A percentile compares a stretch with the other conserved stretches of the same genome.
Evolutionary conservation across 2,329 filamentous ascomycete species (phyloP).

Genomic region (Calycina herbarum): DNA sequence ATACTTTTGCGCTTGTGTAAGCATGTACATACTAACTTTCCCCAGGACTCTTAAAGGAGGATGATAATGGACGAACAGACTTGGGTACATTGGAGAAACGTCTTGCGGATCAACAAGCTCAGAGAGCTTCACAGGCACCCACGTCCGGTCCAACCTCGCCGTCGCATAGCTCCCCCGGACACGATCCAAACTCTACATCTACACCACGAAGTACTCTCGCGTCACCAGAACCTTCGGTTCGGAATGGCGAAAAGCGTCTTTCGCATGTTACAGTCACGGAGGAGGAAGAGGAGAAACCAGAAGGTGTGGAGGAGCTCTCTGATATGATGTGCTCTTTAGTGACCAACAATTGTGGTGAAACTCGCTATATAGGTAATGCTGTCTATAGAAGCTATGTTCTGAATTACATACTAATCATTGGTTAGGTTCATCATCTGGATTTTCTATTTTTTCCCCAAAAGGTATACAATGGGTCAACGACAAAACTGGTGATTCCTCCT

Average conservation of each 20-base stretch:
- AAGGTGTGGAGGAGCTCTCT: constrained; percentile 83
- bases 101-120: constrained; percentile 50
- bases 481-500: constrained; percentile 93
- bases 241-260: constrained; percentile 29
- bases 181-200: constrained; percentile 36
- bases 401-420: constrained; percentile 26
- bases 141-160: constrained; percentile 35
- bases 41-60: constrained; percentile 75
- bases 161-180: constrained; percentile 46
- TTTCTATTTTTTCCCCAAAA: constrained; percentile 98
- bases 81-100: constrained; percentile 84
- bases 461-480: constrained; percentile 98
- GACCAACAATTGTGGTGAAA: constrained; percentile 92
- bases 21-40: constrained; percentile 8
- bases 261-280: constrained; percentile 21
- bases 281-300: constrained; percentile 48
- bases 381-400: constrained; percentile 28
- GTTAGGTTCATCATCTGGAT: constrained; percentile 88
- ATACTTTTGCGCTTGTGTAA: constrained; percentile 3
- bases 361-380: constrained; percentile 82
- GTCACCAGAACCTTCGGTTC: constrained; percentile 46
- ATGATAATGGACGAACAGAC: constrained; percentile 83
- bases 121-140: constrained; percentile 33
- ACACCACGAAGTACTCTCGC: constrained; percentile 49
- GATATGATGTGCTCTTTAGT: constrained; percentile 99